These are phyloP conservation scores for Carpinus viminea DNA, from an alignment of 306 rosid genomes.

Conservation along the genomic window DNA sequence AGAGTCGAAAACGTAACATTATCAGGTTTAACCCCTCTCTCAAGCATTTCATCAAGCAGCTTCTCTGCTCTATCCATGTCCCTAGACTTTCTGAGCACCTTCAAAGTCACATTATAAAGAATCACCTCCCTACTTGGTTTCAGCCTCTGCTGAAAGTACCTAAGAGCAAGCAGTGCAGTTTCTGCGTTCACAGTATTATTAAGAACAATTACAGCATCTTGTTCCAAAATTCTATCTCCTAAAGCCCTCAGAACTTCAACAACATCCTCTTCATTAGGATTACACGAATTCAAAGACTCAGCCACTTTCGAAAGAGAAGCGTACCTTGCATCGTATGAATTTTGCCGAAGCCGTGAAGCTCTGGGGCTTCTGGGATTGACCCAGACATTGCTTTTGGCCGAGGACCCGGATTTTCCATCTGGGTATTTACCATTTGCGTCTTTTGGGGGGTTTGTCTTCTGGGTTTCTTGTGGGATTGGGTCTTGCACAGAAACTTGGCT, in stretches of 20 bases:
- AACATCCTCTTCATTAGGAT: constrained; percentile 47
- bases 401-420: constrained; percentile 40
- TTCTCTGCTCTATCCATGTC: constrained; percentile 71
- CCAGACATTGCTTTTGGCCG: constrained; percentile 59
- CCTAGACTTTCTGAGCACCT: constrained; percentile 52
- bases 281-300: constrained; percentile 53
- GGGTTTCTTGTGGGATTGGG: constrained; percentile 36
- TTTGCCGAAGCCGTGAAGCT: constrained; percentile 62
- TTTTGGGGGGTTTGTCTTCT: constrained; percentile 13
- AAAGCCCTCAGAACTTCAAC: constrained; percentile 39
- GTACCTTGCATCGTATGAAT: constrained; percentile 65
- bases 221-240: constrained; percentile 44
- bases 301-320: constrained; percentile 49
- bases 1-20: constrained; percentile 71
- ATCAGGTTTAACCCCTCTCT: constrained; percentile 70
- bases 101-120: constrained; percentile 71
- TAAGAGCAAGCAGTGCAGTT: constrained; percentile 51
- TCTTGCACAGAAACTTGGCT: constrained; percentile 64
- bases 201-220: constrained; percentile 56
- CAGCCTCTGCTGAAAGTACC: constrained; percentile 45
- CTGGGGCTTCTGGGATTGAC: constrained; percentile 90
- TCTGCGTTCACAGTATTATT: constrained; percentile 57
- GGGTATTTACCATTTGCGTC: constrained; percentile 26
- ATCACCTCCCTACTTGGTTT: constrained; percentile 42
- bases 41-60: constrained; percentile 75